phyloP scores from a whole-genome alignment of 768 basidiomycete species.

The Phylloporus sp. region DNA sequence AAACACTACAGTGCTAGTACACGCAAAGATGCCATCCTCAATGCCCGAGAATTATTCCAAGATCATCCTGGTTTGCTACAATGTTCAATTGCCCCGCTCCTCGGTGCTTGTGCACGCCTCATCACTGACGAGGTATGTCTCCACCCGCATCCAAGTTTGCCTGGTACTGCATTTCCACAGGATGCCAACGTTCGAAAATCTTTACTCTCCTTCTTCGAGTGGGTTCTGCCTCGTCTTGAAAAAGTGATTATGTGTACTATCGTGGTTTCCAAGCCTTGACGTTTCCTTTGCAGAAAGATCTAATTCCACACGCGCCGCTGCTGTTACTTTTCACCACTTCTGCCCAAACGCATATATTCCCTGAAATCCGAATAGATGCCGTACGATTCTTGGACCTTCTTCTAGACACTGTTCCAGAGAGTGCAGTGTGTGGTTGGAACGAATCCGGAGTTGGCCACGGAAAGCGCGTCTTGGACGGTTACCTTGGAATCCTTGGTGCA shows the following conservation, averaged over 20 bases:
- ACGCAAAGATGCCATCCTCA: slow-evolving; percentile 72
- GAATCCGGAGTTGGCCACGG: slow-evolving; percentile 48
- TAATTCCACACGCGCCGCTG: slow-evolving; percentile 68
- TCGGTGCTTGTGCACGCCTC: slow-evolving; percentile 61
- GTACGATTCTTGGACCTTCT: slow-evolving; percentile 74
- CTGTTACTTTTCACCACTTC: slow-evolving; percentile 85
- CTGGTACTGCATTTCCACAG: slow-evolving; percentile 35
- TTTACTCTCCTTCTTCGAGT: slow-evolving; percentile 60
- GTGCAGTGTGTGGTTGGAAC: slow-evolving; percentile 67
- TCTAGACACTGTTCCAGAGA: slow-evolving; percentile 61
- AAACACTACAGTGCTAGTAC: slow-evolving; percentile 81
- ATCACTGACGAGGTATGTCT: slow-evolving; percentile 74
- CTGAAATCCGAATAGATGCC: slow-evolving; percentile 89
- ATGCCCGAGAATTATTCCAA: slow-evolving; percentile 68
- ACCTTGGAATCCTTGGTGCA: slow-evolving; percentile 65
- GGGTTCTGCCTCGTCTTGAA: slow-evolving; percentile 65
- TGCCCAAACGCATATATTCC: slow-evolving; percentile 91
- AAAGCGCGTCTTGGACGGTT: slow-evolving; percentile 67
- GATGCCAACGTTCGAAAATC: slow-evolving; percentile 76
- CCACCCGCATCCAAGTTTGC: background rate
- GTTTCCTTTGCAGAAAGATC: slow-evolving; percentile 46
- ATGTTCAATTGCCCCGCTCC: slow-evolving; percentile 46
- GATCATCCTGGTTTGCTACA: slow-evolving; percentile 52
- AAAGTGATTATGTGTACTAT: slow-evolving; percentile 36
- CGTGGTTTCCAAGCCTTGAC: slow-evolving; percentile 3